Evolutionary conservation across 2,329 filamentous ascomycete species (phyloP), one percentile per base, ranked within the genome.

Genomic region (Pseudogymnoascus sp.): DNA sequence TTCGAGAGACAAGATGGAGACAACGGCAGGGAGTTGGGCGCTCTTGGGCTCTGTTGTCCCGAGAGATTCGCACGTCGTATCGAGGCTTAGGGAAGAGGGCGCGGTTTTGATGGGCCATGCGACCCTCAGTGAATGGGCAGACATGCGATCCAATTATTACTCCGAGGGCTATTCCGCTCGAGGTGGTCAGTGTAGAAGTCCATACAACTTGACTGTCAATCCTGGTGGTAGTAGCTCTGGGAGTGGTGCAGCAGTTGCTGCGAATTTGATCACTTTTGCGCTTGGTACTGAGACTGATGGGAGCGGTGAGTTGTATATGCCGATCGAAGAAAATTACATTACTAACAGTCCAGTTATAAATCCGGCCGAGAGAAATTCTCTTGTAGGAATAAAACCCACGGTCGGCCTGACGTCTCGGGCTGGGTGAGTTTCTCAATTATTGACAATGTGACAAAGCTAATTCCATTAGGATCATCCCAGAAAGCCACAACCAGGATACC

Each of bases 301-400:
- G 3, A 85, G 82, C 74, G 79, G 78, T 79, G 66, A 31, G 69
- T 69, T 14, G 8, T 43, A 5, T 21, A 26, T 45, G 29, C 37
- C 41, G 38, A 71, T 38, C 10, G 19, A n/a, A 39, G 41, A 26
- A 33, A 37, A 52, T 37, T 29, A 2, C 26, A 66, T 52, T 65
- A 55, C 19, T 45, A 4, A 61, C 26, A 35, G 23, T 33, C 33
- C 63, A 76, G 80, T 92, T 14, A 90, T 91, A 69, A 86, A 84
- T 70, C 89, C 89, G 0, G 87, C 89, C 0, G 82, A 87, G 71
- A 77, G 86, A 4, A 90, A 89, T 69, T 81, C 79, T 1, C 71
- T 92, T 1, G 87, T 91, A 1, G 89, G 89, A 2, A 82, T 92
- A 72, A 92, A 91, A 74, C 88, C 89, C 1, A 91, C 88, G 1